These are phyloP conservation scores for Sequoia sempervirens DNA, from an alignment of 75 land plant genomes.

Conservation along the genomic window DNA sequence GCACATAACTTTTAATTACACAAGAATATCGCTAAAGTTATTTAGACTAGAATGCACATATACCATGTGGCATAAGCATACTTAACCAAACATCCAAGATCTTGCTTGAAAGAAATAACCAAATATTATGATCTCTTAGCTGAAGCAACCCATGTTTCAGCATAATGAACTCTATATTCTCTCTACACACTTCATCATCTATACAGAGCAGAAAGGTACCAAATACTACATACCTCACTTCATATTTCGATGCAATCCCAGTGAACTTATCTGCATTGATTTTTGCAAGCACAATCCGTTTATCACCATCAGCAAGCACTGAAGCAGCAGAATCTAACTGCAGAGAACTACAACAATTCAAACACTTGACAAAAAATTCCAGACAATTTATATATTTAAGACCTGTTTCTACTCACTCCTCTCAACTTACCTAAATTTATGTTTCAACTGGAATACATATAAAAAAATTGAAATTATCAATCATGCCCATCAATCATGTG, in stretches of 20 bases:
- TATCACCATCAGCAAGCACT: conserved; percentile 40
- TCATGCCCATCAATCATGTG: too few species aligned
- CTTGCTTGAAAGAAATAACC: background rate
- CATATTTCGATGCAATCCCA: conserved; percentile 51
- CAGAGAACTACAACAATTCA: conserved; percentile 9
- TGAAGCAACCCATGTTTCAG: background rate
- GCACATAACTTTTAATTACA: background rate
- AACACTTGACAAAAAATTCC: background rate
- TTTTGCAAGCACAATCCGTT: conserved; percentile 71
- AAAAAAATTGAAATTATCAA: background rate
- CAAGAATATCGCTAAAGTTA: background rate
- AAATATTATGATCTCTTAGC: background rate
- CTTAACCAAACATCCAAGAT: background rate
- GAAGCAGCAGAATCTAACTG: conserved; percentile 91
- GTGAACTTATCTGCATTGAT: conserved; percentile 79
- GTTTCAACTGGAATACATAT: background rate
- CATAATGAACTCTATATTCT: background rate
- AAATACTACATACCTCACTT: conserved; percentile 56
- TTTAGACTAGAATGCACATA: background rate
- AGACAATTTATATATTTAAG: background rate
- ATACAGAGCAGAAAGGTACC: background rate
- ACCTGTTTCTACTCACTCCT: background rate
- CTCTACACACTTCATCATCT: background rate
- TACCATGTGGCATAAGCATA: background rate
- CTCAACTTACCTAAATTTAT: background rate